Evolutionary conservation across 805 yeast species (phyloP), one percentile per base, ranked within the genome.

Genomic region (Torulaspora quercuum): DNA sequence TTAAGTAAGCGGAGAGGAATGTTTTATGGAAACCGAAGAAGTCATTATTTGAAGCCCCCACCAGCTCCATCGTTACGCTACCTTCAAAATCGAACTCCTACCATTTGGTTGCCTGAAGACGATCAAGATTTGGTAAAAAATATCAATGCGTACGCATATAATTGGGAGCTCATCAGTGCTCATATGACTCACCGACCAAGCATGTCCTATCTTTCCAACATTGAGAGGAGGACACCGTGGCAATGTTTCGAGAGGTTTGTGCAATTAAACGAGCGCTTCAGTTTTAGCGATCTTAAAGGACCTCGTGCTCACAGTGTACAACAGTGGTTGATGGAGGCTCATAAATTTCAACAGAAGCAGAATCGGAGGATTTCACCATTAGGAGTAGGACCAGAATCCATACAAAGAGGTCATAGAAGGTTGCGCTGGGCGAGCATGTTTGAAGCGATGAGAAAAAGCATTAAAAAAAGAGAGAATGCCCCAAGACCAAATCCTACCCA

Each of bases 211-310:
- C 75, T 79, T 24, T 83, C 97, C 1, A 88, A 86, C 53, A 86
- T 88, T 39, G 97, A 92, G 60, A 75, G 97, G 53, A 74, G 98
- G 53, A 92, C 97, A 0, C 95, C 98, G 0, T 92, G 98, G 98
- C 97, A 90, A 59, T 90, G 97, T 59, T 92, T 92, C 65, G 98
- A 92, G 61, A 69, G 98, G 48, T 92, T 90, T 68, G 81, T 89
- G 43, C 97, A 90, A 64, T 70, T 92, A 47, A 87, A 85, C 51
- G 96, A 90, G 42, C 80, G 81, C 41, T 90, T 88, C 52, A 94
- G 86, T 46, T 76, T 86, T 42, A 68, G 78, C 26, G 97, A 90
- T 53, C 76, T 92, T 78, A 80, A 83, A 53, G 98, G 97, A 0
- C 75, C 82, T 12, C 77, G 84, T 51, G 86, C 97, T 0, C 76